Conservation (phyloP, 2,329 filamentous ascomycete genomes). For the Alternaria gansuensis region DNA sequence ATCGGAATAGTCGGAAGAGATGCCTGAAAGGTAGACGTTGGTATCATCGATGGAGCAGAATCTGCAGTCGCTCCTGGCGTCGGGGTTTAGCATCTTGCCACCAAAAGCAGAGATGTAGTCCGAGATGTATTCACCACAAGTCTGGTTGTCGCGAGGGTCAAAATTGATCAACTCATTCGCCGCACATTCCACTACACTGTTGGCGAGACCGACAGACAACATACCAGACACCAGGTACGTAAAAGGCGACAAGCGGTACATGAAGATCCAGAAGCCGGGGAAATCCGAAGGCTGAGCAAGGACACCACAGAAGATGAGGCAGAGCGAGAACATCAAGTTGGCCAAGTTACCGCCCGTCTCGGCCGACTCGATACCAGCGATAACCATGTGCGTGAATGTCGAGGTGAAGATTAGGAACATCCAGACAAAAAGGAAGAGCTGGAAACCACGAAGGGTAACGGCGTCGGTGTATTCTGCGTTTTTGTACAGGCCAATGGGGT, state of each 20-base stretch:
- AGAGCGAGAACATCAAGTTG: constrained; percentile 76
- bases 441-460: constrained; percentile 72
- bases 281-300: constrained; percentile 70
- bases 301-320: constrained; percentile 78
- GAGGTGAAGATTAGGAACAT: constrained; percentile 81
- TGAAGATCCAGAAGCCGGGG: constrained; percentile 82
- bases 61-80: constrained; percentile 54
- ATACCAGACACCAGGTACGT: constrained; percentile 82
- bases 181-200: constrained; percentile 71
- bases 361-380: constrained; percentile 77
- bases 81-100: constrained; percentile 52
- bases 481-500: constrained; percentile 78
- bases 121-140: constrained; percentile 53
- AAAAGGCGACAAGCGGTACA: constrained; percentile 84
- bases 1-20: constrained; percentile 57
- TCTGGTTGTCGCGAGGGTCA: constrained; percentile 63
- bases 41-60: constrained; percentile 53
- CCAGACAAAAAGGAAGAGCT: constrained; percentile 81
- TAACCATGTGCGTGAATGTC: constrained; percentile 81
- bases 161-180: constrained; percentile 75
- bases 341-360: constrained; percentile 80
- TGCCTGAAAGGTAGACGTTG: constrained; percentile 53
- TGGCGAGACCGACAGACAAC: constrained; percentile 73
- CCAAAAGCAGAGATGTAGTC: constrained; percentile 41
- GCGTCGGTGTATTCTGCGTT: constrained; percentile 71